phyloP scores from a whole-genome alignment of 1,284 basidiomycete species.

The Xanthoconium separans region DNA sequence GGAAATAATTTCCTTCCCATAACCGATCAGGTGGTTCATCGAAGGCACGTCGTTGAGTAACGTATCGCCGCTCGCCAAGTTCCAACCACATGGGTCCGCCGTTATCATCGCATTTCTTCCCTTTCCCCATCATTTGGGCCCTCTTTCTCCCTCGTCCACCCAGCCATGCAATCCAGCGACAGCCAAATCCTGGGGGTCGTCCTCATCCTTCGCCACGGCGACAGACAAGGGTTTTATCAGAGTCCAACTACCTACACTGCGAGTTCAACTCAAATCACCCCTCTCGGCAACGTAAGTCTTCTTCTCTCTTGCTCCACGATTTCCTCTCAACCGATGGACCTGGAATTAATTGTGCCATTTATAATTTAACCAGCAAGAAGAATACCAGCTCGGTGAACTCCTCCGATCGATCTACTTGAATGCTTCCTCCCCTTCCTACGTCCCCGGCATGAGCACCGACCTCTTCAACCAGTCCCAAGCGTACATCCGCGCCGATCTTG shows the following conservation, averaged over 20 bases:
- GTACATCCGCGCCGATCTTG: conserved; percentile 68
- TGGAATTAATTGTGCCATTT: too few relatives aligned
- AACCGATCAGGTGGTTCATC: background rate
- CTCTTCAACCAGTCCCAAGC: conserved; percentile 42
- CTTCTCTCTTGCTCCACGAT: conserved; percentile 9
- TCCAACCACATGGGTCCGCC: background rate
- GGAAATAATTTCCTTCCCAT: background rate
- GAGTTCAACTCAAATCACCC: conserved; percentile 67
- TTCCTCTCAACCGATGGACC: background rate
- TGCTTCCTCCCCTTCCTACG: conserved; percentile 51
- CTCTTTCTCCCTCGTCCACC: background rate
- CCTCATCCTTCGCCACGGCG: conserved; percentile 63
- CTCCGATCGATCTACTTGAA: conserved; percentile 66
- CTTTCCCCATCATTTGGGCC: background rate
- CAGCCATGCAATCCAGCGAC: conserved; percentile 19
- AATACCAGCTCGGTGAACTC: conserved; percentile 64
- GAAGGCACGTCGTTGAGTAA: background rate
- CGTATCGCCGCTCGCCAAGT: background rate
- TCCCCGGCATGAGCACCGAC: conserved; percentile 55
- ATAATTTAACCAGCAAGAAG: conserved; percentile 50
- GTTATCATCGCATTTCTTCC: background rate
- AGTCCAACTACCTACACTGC: conserved; percentile 64
- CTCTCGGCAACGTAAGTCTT: conserved; percentile 64
- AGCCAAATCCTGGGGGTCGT: conserved; percentile 51
- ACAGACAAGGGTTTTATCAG: conserved; percentile 64